phyloP scores from a whole-genome alignment of 1,284 basidiomycete genomes.

The Singerocomus rubriflavus region DNA sequence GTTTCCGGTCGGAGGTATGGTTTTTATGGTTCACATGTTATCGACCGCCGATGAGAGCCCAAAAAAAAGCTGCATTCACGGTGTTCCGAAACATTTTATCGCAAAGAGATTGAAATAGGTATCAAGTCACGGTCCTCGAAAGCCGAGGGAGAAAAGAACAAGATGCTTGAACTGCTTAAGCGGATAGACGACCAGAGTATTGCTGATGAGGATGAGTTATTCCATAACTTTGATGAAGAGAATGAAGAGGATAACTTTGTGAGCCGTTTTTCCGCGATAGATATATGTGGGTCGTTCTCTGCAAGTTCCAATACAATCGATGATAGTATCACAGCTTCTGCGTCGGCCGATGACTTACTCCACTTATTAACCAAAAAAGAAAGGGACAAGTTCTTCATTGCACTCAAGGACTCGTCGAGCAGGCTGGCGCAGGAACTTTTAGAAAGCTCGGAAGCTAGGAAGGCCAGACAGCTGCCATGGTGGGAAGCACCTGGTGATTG shows the following conservation, averaged over 20 bases:
- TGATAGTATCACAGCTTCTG: slow-evolving; percentile 40
- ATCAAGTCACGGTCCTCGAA: slow-evolving; percentile 54
- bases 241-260: slow-evolving; percentile 46
- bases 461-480: slow-evolving; percentile 56
- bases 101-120: slow-evolving; percentile 61
- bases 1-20: slow-evolving; percentile 70
- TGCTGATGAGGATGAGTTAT: slow-evolving; percentile 34
- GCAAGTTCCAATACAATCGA: background rate
- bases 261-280: slow-evolving; percentile 50
- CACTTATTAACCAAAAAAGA: slow-evolving; percentile 55
- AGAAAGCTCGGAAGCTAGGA: slow-evolving; percentile 52
- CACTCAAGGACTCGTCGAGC: slow-evolving; percentile 56
- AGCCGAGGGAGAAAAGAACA: slow-evolving; percentile 49
- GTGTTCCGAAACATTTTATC: slow-evolving; percentile 78
- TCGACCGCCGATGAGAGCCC: background rate
- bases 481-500: slow-evolving; percentile 44
- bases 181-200: slow-evolving; percentile 63
- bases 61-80: slow-evolving; percentile 51
- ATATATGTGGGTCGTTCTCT: slow-evolving; percentile 54
- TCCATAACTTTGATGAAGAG: slow-evolving; percentile 40
- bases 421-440: slow-evolving; percentile 57
- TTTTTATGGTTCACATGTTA: background rate
- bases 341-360: slow-evolving; percentile 63
- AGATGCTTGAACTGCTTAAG: slow-evolving; percentile 68
- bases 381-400: slow-evolving; percentile 54